phyloP scores from a whole-genome alignment of 768 basidiomycete species.

The Gloeostereum incarnatum region DNA sequence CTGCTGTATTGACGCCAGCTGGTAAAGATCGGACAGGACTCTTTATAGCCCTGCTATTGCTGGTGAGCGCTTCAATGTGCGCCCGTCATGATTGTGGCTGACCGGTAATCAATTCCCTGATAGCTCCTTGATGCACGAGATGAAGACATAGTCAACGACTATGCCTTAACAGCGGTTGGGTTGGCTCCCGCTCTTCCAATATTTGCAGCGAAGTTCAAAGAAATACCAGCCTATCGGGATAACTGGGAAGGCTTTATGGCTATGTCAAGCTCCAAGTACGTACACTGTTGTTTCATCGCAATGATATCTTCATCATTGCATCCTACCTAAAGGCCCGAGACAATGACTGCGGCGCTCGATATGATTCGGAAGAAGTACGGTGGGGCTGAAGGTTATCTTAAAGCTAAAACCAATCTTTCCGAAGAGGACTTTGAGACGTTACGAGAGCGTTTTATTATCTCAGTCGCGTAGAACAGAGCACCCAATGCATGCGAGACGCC shows the following conservation, averaged over 20 bases:
- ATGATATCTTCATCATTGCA: background rate
- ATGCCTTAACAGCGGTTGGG: conserved; percentile 27
- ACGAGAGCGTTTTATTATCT: conserved; percentile 2
- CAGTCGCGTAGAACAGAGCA: too few relatives aligned
- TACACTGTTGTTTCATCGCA: background rate
- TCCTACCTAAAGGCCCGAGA: conserved; percentile 28
- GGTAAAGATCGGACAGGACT: conserved; percentile 37
- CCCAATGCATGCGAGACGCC: too few relatives aligned
- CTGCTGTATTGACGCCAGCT: conserved; percentile 12
- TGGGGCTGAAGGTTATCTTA: conserved; percentile 24
- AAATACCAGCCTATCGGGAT: conserved; percentile 19
- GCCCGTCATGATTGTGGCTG: background rate
- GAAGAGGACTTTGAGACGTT: conserved; percentile 18
- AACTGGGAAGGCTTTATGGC: conserved; percentile 24
- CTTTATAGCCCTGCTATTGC: conserved; percentile 23
- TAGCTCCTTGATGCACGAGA: conserved; percentile 30
- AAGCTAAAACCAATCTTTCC: conserved; percentile 17
- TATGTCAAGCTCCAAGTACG: conserved; percentile 24
- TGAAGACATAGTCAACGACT: conserved; percentile 28
- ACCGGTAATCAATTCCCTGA: background rate
- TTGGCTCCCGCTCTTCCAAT: conserved; percentile 21
- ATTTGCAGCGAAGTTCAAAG: conserved; percentile 20
- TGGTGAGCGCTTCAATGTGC: too few relatives aligned
- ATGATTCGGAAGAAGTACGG: conserved; percentile 26
- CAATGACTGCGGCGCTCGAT: conserved; percentile 21